Base-by-base conservation (phyloP, 2,329 filamentous ascomycete species). In the Apiospora rasikravindrae region DNA sequence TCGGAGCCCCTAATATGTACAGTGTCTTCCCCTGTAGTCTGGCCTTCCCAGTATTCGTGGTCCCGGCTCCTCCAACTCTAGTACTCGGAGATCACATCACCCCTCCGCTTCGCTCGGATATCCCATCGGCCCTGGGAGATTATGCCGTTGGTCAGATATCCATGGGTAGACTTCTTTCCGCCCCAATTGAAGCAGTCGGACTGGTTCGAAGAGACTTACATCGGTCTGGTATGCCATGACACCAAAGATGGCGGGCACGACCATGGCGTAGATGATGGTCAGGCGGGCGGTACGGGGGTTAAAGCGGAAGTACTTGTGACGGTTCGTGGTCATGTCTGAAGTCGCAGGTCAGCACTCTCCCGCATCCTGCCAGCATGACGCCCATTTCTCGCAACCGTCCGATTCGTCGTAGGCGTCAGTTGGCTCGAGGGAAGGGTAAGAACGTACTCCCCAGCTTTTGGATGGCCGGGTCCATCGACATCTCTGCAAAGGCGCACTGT, bases 301-400 rank as follows among this genome's bases (percentile, higher is more conserved):
- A 94, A 94, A 98, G 83, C 94, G 90, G 89, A 98, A 99, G 89
- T 94, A 98, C 85, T 94, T 94, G 89, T 95, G 92, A 76, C 96
- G 93, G 86, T 94, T 94, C 80, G 89, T 87, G 80, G 89, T 90
- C 91, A 98, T 93, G 82, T 93, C 95, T 98, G 79, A 69, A 44
- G 40, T 69, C 40, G 13, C 4, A 44, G 1, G 40, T 68, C 47
- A 68, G 66, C n/a, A 19, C 57, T 5, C n/a, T 64, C n/a, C 57
- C 19, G 19, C 57, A 64, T 24, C 33, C 57, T 40, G 57, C 57
- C 57, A 40, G 2, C 4, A 40, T 11, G 4, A 1, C 57, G 19
- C 33, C 57, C 33, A n/a, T n/a, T 19, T 8, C 40, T 14, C 33
- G 57, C 8, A 40, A 40, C 19, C 57, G 33, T 64, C 19, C 33